A percentile compares a stretch with the other conserved stretches of the same genome.
These are phyloP conservation scores for Waltiozyma sp. DNA, from an alignment of 1,139 yeast species.

Conservation along the genomic window DNA sequence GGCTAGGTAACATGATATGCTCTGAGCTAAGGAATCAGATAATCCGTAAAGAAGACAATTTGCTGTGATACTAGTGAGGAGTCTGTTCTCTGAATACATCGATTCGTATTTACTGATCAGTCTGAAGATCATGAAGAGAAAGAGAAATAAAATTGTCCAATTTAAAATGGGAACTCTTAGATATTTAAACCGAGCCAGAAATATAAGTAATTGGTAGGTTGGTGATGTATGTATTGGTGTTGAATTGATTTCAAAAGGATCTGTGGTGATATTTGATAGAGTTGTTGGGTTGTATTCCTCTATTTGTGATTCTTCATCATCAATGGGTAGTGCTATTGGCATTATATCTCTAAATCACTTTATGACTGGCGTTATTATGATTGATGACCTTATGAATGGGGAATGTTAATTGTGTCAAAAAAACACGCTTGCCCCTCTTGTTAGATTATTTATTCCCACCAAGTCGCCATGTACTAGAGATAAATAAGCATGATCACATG, in stretches of 20 bases:
- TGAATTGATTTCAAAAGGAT: not conserved
- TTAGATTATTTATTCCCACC: no score
- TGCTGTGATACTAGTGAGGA: constrained; percentile 73
- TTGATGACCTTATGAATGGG: no score
- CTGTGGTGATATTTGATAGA: constrained; percentile 2
- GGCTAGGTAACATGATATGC: constrained; percentile 21
- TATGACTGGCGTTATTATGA: no score
- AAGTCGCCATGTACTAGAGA: no score
- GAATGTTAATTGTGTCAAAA: no score
- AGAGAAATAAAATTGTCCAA: constrained; percentile 36
- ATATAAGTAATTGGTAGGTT: constrained; percentile 5
- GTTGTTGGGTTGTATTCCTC: not conserved
- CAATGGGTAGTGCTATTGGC: constrained; percentile 7
- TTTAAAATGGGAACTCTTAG: constrained; percentile 37
- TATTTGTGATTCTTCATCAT: constrained; percentile 2
- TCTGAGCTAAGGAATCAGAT: constrained; percentile 83
- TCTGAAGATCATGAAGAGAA: constrained; percentile 38
- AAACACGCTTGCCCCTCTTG: no score
- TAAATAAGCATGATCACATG: no score
- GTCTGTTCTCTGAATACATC: constrained; percentile 55
- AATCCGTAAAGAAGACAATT: constrained; percentile 76
- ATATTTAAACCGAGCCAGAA: constrained; percentile 13
- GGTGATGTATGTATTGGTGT: not conserved
- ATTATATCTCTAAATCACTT: not conserved
- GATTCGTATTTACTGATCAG: constrained; percentile 48